These are phyloP conservation scores for Cruciata laevipes DNA, from an alignment of 257 asterid genomes.

Conservation along the genomic window DNA sequence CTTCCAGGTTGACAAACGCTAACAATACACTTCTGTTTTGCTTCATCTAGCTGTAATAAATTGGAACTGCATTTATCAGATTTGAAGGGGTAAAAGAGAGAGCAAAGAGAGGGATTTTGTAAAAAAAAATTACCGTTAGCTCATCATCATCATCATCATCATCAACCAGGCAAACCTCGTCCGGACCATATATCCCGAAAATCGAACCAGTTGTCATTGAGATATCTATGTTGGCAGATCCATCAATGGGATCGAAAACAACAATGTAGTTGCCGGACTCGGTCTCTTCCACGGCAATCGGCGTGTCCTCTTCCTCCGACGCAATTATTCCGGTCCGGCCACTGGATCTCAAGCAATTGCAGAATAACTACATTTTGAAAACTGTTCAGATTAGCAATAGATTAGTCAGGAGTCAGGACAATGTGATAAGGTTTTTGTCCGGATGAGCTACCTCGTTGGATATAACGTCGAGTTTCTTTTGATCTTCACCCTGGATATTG, in stretches of 20 bases:
- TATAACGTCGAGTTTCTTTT: slow-evolving; percentile 81
- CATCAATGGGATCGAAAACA: slow-evolving; percentile 82
- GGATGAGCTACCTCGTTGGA: slow-evolving; percentile 78
- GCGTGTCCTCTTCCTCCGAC: slow-evolving; percentile 85
- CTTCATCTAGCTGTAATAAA: slow-evolving; percentile 49
- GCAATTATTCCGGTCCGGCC: slow-evolving; percentile 83
- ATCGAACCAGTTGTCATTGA: slow-evolving; percentile 79
- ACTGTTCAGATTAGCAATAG: too few relatives aligned
- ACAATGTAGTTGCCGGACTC: slow-evolving; percentile 80
- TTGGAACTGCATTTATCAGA: background rate
- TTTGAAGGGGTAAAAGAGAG: too few relatives aligned
- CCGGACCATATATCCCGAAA: slow-evolving; percentile 72
- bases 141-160: slow-evolving; percentile 32
- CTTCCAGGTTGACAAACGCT: slow-evolving; percentile 89
- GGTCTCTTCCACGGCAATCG: slow-evolving; percentile 86
- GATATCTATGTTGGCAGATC: slow-evolving; percentile 82
- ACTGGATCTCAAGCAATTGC: slow-evolving; percentile 71
- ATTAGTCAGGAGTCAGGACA: too few relatives aligned
- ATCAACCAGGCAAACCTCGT: slow-evolving; percentile 53
- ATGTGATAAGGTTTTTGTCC: too few relatives aligned
- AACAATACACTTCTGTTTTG: slow-evolving; percentile 50
- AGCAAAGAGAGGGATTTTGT: background rate
- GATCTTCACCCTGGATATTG: slow-evolving; percentile 83
- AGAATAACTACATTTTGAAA: slow-evolving; percentile 46
- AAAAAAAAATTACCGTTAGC: slow-evolving; percentile 40